Percentiles rank a stretch among this genome's conserved stretches.
Evolutionary conservation across 768 basidiomycete species (phyloP).

Genomic region (Hygrophorus russula): DNA sequence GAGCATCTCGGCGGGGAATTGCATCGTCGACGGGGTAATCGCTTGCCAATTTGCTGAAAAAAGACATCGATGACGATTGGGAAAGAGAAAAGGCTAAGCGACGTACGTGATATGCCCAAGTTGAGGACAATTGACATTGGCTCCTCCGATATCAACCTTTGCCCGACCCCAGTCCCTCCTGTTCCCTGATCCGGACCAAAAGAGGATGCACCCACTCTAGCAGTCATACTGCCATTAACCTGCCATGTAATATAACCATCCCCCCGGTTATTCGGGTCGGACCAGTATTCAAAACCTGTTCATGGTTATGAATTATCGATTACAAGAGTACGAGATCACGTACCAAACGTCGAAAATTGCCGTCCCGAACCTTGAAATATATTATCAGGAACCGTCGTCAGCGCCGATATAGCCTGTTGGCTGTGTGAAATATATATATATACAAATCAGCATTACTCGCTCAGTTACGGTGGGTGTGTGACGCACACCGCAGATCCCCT

Average conservation of each 20-base stretch:
- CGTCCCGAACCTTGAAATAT: conserved; percentile 50
- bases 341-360: conserved; percentile 37
- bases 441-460: not conserved
- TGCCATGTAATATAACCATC: conserved; percentile 73
- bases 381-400: conserved; percentile 36
- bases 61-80: not conserved
- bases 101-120: conserved; percentile 47
- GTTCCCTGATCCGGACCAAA: conserved; percentile 28
- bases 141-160: conserved; percentile 49
- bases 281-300: conserved; percentile 67
- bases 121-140: conserved; percentile 53
- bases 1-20: conserved; percentile 59
- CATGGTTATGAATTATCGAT: not conserved
- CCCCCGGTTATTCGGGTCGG: conserved; percentile 38
- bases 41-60: conserved; percentile 53
- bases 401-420: conserved; percentile 43
- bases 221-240: conserved; percentile 41
- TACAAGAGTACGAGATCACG: conserved; percentile 6
- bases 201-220: conserved; percentile 41
- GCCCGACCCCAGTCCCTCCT: conserved; percentile 37
- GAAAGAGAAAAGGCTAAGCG: not conserved
- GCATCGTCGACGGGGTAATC: conserved; percentile 40
- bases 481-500: conserved; percentile 5
- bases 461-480: too few relatives aligned
- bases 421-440: conserved; percentile 2